phyloP scores from a whole-genome alignment of 2,329 filamentous ascomycete genomes.

The Fusarium kyushuense region DNA sequence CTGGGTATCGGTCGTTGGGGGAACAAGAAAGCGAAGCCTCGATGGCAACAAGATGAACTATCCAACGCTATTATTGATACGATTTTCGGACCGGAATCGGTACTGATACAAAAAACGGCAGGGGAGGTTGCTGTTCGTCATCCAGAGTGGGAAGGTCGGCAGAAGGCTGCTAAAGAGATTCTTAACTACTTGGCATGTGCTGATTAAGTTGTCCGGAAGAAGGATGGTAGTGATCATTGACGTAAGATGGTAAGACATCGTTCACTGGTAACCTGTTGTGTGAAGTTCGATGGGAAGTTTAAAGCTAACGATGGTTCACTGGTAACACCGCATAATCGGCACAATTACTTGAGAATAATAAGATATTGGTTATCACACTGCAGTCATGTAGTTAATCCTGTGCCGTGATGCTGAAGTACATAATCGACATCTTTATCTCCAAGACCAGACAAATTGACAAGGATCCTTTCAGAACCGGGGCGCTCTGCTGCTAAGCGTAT shows the following conservation, averaged over 20 bases:
- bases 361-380: background rate
- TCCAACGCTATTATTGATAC: background rate
- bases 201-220: too few species aligned
- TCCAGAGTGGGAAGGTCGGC: background rate
- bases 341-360: background rate
- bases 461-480: background rate
- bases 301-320: too few species aligned
- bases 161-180: background rate
- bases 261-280: too few species aligned
- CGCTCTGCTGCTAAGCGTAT: background rate
- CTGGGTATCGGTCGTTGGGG: background rate
- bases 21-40: background rate
- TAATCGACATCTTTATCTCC: conserved; percentile 22
- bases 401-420: conserved; percentile 7
- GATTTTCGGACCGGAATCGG: background rate
- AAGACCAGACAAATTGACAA: conserved; percentile 5
- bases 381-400: rapidly evolving
- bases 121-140: background rate
- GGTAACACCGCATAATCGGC: too few species aligned
- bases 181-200: background rate
- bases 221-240: too few species aligned
- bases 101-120: background rate
- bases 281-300: too few species aligned
- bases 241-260: too few species aligned
- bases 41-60: background rate